phyloP scores from a whole-genome alignment of 257 asterid species.

The Coffea eugenioides region DNA sequence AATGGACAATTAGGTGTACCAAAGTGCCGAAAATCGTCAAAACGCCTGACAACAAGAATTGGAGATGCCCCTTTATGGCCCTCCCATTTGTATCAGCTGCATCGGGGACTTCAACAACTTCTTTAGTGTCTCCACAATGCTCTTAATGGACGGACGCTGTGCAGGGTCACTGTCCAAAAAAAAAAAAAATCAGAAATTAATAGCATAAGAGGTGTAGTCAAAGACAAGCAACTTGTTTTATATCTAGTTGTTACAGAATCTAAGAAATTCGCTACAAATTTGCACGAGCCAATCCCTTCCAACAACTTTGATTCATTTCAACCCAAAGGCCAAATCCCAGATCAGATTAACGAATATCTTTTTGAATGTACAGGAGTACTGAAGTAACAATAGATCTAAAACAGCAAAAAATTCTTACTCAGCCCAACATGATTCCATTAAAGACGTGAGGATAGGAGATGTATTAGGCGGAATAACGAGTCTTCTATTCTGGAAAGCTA shows the following conservation, averaged over 20 bases:
- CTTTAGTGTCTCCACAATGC: slow-evolving; percentile 70
- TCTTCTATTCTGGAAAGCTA: slow-evolving; percentile 93
- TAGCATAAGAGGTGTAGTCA: neutral
- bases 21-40: neutral
- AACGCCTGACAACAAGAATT: slow-evolving; percentile 1
- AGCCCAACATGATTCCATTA: slow-evolving; percentile 94
- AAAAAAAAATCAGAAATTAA: neutral
- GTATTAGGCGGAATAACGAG: slow-evolving; percentile 67
- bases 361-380: neutral
- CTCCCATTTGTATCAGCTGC: slow-evolving; percentile 70
- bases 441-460: slow-evolving; percentile 62
- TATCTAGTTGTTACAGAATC: neutral
- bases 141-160: slow-evolving; percentile 64
- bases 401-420: slow-evolving; percentile 54
- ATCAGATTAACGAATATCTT: neutral
- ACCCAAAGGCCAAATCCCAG: neutral
- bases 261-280: too few relatives aligned
- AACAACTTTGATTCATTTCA: neutral
- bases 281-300: neutral
- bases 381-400: neutral
- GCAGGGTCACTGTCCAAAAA: slow-evolving; percentile 58
- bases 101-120: slow-evolving; percentile 80
- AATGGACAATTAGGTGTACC: neutral
- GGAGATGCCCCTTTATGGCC: slow-evolving; percentile 24
- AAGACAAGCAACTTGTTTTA: neutral